A percentile compares a stretch with the other conserved stretches of the same genome.
phyloP scores from a whole-genome alignment of 2,329 filamentous ascomycete species.

The Cyphellophora attinorum region DNA sequence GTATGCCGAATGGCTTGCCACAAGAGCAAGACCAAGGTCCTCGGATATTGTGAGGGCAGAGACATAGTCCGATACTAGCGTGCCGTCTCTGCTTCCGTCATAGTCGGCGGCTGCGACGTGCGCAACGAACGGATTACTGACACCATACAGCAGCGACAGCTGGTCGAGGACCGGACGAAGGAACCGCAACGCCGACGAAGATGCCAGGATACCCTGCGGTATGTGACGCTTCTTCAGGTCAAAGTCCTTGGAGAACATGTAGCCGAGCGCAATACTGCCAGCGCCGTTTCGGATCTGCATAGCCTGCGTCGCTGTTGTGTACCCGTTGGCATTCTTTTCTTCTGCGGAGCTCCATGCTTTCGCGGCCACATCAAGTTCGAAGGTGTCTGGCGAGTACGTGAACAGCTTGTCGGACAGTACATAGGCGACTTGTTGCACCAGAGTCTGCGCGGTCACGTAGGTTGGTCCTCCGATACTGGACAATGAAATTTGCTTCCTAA shows the following conservation, averaged over 20 bases:
- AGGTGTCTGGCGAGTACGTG: conserved; percentile 88
- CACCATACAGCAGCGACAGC: conserved; percentile 79
- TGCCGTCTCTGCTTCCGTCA: conserved; percentile 50
- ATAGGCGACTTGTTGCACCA: conserved; percentile 95
- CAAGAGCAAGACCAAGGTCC: conserved; percentile 77
- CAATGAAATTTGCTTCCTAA: conserved; percentile 42
- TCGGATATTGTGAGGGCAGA: conserved; percentile 72
- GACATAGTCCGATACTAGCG: conserved; percentile 80
- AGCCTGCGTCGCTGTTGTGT: conserved; percentile 64
- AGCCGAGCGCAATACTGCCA: conserved; percentile 83
- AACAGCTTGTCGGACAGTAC: conserved; percentile 94
- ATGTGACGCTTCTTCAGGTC: conserved; percentile 83
- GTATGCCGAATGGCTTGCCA: conserved; percentile 76
- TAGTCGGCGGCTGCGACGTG: conserved; percentile 92
- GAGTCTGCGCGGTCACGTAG: conserved; percentile 84
- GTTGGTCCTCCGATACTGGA: conserved; percentile 69
- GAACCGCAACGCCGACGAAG: conserved; percentile 69
- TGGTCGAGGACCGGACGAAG: conserved; percentile 82
- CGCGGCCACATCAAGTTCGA: conserved; percentile 77
- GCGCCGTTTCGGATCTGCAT: conserved; percentile 85
- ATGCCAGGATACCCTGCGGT: conserved; percentile 82
- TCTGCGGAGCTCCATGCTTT: conserved; percentile 63
- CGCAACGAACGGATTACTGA: conserved; percentile 85
- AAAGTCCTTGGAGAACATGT: conserved; percentile 96
- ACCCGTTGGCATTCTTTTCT: conserved; percentile 73